A percentile compares a stretch with the other conserved stretches of the same genome.
These are phyloP conservation scores for Monosporozyma siamensis DNA, from an alignment of 805 yeast genomes.

Conservation along the genomic window DNA sequence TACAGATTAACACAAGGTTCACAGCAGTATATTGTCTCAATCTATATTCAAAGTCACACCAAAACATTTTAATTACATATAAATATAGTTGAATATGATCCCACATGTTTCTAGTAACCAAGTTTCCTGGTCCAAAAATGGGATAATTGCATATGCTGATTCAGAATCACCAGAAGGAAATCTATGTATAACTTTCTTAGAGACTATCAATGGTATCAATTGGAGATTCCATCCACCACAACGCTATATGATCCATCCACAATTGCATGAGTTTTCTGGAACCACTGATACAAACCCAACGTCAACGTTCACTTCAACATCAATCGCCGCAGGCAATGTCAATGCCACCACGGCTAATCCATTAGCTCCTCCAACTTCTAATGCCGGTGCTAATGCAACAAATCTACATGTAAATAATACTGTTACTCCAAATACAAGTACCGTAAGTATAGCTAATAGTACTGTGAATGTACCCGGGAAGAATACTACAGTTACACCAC, in stretches of 20 bases:
- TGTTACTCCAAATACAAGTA: not conserved
- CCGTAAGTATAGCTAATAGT: not conserved
- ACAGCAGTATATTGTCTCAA: too few species aligned
- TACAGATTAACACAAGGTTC: too few species aligned
- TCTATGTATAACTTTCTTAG: conserved; percentile 56
- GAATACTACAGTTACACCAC: conserved; percentile 14
- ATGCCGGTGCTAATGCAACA: not conserved
- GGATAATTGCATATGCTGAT: conserved; percentile 66
- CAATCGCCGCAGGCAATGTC: too few species aligned
- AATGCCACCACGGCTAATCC: too few species aligned
- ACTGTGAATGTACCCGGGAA: not conserved
- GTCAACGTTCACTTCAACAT: not conserved
- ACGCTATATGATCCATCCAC: conserved; percentile 26
- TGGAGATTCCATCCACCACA: conserved; percentile 62
- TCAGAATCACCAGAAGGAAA: conserved; percentile 30
- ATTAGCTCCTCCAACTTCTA: too few species aligned
- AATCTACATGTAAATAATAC: not conserved
- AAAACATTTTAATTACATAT: too few species aligned
- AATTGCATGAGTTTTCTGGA: conserved; percentile 16
- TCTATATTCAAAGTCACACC: too few species aligned
- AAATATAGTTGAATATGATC: not conserved
- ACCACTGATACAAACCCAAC: not conserved
- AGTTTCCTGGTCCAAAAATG: conserved; percentile 76
- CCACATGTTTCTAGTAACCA: not conserved
- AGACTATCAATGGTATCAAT: conserved; percentile 59